Percentiles rank a stretch among this genome's conserved stretches.
Evolutionary conservation across 768 basidiomycete genomes (phyloP).

Genomic region (Tylopilus sp.): DNA sequence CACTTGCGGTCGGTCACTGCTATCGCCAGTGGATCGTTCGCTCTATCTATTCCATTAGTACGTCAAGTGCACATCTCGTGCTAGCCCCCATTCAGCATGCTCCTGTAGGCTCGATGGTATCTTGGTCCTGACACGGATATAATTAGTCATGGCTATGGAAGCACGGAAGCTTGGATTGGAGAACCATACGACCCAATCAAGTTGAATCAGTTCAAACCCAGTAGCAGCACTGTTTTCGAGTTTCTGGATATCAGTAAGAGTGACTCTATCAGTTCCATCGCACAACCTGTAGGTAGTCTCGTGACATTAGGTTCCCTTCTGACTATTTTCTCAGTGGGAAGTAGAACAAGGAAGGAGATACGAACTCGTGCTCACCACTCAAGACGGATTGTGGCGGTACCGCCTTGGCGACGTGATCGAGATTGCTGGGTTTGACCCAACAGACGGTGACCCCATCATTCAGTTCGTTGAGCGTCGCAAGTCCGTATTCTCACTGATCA

Average conservation of each 20-base stretch:
- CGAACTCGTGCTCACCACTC: conserved; percentile 15
- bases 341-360: conserved; percentile 12
- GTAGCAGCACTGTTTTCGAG: conserved; percentile 2
- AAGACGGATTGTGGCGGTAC: conserved; percentile 22
- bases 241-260: conserved; percentile 12
- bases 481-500: neutral
- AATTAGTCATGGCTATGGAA: neutral
- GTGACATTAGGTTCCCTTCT: neutral
- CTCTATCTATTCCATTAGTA: conserved; percentile 7
- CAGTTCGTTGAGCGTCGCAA: conserved; percentile 14
- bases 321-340: conserved; percentile 15
- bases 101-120: conserved; percentile 1
- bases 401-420: conserved; percentile 20
- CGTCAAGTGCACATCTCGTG: neutral
- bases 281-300: neutral
- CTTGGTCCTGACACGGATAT: conserved; percentile 5
- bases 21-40: conserved; percentile 8
- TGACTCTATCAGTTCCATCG: neutral
- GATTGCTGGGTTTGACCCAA: conserved; percentile 17
- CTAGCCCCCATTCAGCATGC: too few relatives aligned
- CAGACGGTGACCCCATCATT: conserved; percentile 16
- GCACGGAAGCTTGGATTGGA: conserved; percentile 8
- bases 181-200: conserved; percentile 4
- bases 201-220: conserved; percentile 8
- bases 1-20: conserved; percentile 3